Evolutionary conservation across 441 rosid genomes (phyloP).

Genomic region (Adansonia madagascariensis): DNA sequence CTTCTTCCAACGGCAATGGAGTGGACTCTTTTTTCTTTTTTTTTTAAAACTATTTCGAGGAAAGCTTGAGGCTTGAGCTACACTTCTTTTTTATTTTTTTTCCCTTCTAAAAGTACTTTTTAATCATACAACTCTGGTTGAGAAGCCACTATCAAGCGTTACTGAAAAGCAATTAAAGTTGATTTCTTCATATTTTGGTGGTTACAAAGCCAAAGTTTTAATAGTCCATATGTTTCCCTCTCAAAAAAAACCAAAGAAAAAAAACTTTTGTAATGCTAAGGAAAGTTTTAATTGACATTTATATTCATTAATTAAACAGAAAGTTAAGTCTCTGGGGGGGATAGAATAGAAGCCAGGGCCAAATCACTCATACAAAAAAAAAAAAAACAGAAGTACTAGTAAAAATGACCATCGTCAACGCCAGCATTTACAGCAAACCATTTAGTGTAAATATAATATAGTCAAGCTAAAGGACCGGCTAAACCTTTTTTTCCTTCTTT

Average conservation of each 20-base stretch:
- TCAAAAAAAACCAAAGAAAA: too few species aligned
- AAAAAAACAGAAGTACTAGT: too few species aligned
- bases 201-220: background rate
- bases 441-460: too few species aligned
- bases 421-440: too few species aligned
- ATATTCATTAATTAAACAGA: too few species aligned
- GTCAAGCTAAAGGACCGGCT: too few species aligned
- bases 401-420: too few species aligned
- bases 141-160: constrained; percentile 5
- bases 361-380: too few species aligned
- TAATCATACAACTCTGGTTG: background rate
- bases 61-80: constrained; percentile 26
- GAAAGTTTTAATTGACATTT: constrained; percentile 2
- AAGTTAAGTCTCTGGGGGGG: too few species aligned
- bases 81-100: background rate
- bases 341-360: too few species aligned
- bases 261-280: constrained; percentile 10
- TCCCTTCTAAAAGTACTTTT: background rate
- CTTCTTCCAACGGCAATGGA: constrained; percentile 31
- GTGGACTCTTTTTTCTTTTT: background rate
- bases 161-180: too few species aligned
- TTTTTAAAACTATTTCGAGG: background rate
- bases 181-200: background rate
- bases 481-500: too few species aligned
- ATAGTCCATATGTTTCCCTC: background rate